Evolutionary conservation across 2,329 filamentous ascomycete species (phyloP).

Genomic region (Berkeleyomyces rouxiae): DNA sequence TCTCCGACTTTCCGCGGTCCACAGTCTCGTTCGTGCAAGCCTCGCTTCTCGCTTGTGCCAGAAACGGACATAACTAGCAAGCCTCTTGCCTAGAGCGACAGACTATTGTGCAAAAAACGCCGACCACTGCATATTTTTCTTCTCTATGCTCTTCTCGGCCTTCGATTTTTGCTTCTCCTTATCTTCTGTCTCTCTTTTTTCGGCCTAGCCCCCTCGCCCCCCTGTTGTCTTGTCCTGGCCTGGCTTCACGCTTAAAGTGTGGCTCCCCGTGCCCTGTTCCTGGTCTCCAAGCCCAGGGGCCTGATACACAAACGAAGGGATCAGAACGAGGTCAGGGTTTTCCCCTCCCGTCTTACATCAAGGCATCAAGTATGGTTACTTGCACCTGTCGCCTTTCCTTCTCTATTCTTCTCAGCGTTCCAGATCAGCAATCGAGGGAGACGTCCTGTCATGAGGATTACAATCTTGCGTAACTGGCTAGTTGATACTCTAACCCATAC

Average conservation of each 20-base stretch:
- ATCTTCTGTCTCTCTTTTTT: background rate
- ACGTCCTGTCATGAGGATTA: background rate
- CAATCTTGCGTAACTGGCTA: background rate
- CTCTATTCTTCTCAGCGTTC: background rate
- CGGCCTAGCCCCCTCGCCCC: background rate
- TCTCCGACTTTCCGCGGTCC: no score
- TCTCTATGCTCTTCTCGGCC: background rate
- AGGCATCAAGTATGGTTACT: no score
- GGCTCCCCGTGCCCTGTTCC: background rate
- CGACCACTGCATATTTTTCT: background rate
- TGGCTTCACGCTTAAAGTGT: background rate
- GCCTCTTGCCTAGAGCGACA: background rate
- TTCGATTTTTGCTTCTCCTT: background rate
- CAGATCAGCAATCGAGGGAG: background rate
- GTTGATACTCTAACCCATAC: no score
- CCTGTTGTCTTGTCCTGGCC: background rate
- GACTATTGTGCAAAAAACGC: background rate
- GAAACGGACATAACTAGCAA: background rate
- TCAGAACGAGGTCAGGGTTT: background rate
- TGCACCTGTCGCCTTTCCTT: background rate
- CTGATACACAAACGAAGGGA: background rate
- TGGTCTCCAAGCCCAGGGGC: background rate
- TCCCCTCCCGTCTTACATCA: background rate
- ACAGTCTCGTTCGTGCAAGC: background rate
- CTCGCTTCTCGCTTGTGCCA: background rate